Evolutionary conservation across 805 yeast species (phyloP), one percentile per base, ranked within the genome.

Genomic region (Candida krabiensis): DNA sequence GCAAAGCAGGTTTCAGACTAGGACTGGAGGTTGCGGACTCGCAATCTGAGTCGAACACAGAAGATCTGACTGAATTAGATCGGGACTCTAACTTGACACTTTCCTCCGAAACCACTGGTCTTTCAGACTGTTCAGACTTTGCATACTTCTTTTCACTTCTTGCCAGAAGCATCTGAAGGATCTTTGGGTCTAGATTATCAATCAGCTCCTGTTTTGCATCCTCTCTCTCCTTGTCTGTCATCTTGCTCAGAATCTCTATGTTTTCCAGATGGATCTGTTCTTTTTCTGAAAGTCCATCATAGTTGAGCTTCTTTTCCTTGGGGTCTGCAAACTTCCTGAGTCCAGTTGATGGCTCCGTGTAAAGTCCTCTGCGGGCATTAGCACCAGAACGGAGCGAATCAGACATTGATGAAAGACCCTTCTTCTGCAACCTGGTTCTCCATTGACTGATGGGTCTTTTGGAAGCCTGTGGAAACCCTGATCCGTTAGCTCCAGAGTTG

Each of bases 181-280:
- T 69, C 38, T 70, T 70, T 0, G 96, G 95, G 58, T 86, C 82
- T 56, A 90, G 64, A 0, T 73, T 68, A n/a, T 70, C 70, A 36
- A 86, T 47, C 24, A 90, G 61, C 50, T 87, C 95, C 45, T 76
- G 74, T 46, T 77, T 71, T 47, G 86, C 91, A 31, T 67, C 61
- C 23, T 71, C 66, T 24, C 86, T 73, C 53, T 89, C 88, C 13
- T 75, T 82, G 2, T 69, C 71, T 2, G 82, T 66, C 90, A 89
- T 82, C 11, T 63, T 58, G 25, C 77, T 65, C 38, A 90, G 57
- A 28, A 71, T 67, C 26, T 79, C 75, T 44, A 85, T 59, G 58
- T 88, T 90, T 53, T 89, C 96, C 39, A 74, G 57, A 56, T 87
- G 91, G 16, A 89, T 86, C 54, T 77, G 73, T 47, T 84, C 90